Base-by-base conservation (phyloP, 208 protist genomes). In the Wallacemonas collosoma region DNA sequence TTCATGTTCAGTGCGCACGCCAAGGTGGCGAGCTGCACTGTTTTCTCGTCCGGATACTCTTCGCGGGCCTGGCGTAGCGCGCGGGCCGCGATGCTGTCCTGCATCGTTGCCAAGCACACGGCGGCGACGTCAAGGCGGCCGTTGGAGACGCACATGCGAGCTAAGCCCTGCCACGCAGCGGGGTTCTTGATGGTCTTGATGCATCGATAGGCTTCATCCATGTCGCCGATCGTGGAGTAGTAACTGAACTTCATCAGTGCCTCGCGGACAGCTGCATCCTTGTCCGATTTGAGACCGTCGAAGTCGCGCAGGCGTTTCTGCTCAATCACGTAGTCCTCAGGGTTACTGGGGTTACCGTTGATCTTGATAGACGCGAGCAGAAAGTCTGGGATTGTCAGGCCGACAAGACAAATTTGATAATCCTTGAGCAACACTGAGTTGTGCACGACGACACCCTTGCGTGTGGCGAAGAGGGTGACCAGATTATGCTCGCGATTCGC, bases 151-250 rank as follows among this genome's bases (percentile, higher is more conserved):
- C 97, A 98, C 95, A 98, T 96, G 15, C 89, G 82, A 15, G 97
- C 98, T 85, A 99, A 91, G 67, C 95, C 98, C 66, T 97, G 86
- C 97, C 98, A 99, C 35, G 98, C 93, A 3, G 81, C 83, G 8
- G 80, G 73, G 73, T 90, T 93, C 73, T 98, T 96, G 78, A 99
- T 98, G 41, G 82, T 91, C 81, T 98, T 98, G 50, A 99, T 96
- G 48, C 94, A 96, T 44, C 91, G 88, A 73, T 98, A 98, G n/a
- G 96, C 98, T 84, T 98, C 98, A 80, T 99, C 98, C 97, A 99
- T 99, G 80, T 98, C 98, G 50, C 96, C 97, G 41, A 98, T 96
- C 12, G 97, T 98, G 17, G 98, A 89, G 76, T 98, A 95, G 83
- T 98, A 99, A 73, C 91, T 96, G 77, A 99, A 99, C 76, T 98